phyloP scores from a whole-genome alignment of 1,284 basidiomycete genomes.

The Microbotryum silenes-acaulis region DNA sequence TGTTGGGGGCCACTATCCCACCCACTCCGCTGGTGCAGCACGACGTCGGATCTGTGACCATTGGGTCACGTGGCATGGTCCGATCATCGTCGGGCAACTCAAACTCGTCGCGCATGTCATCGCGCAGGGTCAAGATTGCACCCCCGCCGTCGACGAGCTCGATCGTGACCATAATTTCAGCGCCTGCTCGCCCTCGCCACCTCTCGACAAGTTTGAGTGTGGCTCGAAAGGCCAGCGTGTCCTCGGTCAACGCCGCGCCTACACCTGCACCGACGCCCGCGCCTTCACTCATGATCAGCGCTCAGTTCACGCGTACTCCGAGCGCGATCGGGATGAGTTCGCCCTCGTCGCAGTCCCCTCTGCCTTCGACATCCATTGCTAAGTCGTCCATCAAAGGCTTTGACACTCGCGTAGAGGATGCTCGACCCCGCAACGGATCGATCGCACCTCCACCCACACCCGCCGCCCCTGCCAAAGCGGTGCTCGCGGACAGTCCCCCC shows the following conservation, averaged over 20 bases:
- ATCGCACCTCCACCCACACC: conserved; percentile 30
- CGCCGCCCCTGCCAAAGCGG: neutral
- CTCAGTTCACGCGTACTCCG: neutral
- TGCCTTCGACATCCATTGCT: conserved; percentile 20
- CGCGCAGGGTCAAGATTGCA: too few species aligned
- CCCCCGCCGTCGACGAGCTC: too few species aligned
- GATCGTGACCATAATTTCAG: too few species aligned
- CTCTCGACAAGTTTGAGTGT: too few species aligned
- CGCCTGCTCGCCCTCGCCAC: too few species aligned
- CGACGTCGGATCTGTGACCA: too few species aligned
- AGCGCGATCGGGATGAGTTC: too few species aligned
- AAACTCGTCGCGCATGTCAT: too few species aligned
- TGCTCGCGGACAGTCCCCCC: conserved; percentile 7
- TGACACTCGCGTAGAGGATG: conserved; percentile 16
- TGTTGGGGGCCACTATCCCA: conserved; percentile 5
- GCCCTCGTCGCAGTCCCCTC: neutral
- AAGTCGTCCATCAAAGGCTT: conserved; percentile 24
- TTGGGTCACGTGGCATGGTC: too few species aligned
- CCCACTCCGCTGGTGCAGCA: too few species aligned
- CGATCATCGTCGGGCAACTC: too few species aligned
- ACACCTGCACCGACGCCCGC: neutral
- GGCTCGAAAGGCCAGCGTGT: too few species aligned
- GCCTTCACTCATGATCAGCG: neutral
- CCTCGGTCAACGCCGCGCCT: neutral
- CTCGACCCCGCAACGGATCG: conserved; percentile 12